Evolutionary conservation across 2,329 filamentous ascomycete species (phyloP), one percentile per base, ranked within the genome.

Genomic region (Dactylellina cionopaga): DNA sequence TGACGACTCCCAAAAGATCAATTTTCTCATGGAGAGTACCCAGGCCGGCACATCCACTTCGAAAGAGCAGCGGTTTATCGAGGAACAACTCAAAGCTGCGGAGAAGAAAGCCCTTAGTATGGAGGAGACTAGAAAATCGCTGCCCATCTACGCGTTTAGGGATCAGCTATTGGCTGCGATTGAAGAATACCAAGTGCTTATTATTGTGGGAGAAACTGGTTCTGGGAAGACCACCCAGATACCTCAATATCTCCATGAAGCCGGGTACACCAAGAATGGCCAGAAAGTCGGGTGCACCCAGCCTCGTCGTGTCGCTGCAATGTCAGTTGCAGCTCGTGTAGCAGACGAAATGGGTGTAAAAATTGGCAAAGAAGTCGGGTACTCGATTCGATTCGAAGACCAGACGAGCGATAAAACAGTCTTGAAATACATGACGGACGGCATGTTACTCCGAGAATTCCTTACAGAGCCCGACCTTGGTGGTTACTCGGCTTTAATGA

Each of bases 341-440:
- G 92, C 94, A 0, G 93, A 98, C 63, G 95, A 99, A 79, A 91
- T 96, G 83, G 92, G 91, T 0, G 90, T 92, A 70, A 93, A 94
- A 79, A 83, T 98, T 9, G 95, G 95, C 0, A 90, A 92, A 74
- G 92, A 97, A 78, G 94, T 98, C 24, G 95, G 95, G 13, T 99
- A 97, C 79, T 89, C 90, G 0, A 96, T 99, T 76, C 90, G 95
- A 73, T 99, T 98, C 77, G 95, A 99, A 79, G 92, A 97, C 80
- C 89, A 89, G 74, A 96, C 92, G 0, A 92, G 88, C 79, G 92
- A 96, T 77, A 96, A 96, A 81, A 98, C 95, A 0, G 84, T 94
- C 5, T 82, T 99, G 60, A 96, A 96, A 80, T 98, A 96, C 81
- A 94, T 96, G 90, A 99, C 95, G 0, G 95, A 99, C 78, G 95